These are phyloP conservation scores for Colletotrichum caudatum DNA, from an alignment of 2,329 filamentous ascomycete genomes.

Conservation along the genomic window DNA sequence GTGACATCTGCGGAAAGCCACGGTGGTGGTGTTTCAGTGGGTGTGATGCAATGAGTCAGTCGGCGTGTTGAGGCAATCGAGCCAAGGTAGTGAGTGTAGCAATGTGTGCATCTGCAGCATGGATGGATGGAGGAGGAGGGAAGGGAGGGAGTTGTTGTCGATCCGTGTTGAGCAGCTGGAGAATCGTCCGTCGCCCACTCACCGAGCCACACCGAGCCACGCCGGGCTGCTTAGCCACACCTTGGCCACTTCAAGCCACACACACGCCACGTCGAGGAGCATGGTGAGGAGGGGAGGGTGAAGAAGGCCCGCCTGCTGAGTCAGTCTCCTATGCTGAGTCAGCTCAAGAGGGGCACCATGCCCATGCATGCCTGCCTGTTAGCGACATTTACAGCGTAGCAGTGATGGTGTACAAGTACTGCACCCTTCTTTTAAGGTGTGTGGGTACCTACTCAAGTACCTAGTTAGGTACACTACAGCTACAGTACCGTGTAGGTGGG, in stretches of 20 bases:
- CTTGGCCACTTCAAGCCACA: too few relatives aligned
- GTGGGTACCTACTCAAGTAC: too few relatives aligned
- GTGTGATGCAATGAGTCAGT: constrained; percentile 1
- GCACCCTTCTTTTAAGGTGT: too few relatives aligned
- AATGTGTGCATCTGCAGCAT: not conserved
- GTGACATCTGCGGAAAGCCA: not conserved
- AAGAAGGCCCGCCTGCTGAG: not conserved
- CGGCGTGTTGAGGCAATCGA: not conserved
- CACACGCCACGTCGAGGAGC: not conserved
- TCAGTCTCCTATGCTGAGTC: not conserved
- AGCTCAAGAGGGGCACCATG: not conserved
- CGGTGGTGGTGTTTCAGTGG: not conserved
- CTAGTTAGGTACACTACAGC: too few relatives aligned
- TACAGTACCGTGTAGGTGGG: too few relatives aligned
- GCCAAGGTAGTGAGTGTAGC: not conserved
- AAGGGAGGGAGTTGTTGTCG: too few relatives aligned
- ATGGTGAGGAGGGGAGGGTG: fast-evolving
- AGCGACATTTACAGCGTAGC: too few relatives aligned
- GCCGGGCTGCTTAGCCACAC: too few relatives aligned
- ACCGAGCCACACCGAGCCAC: not conserved
- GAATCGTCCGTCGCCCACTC: not conserved
- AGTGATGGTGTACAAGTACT: not conserved
- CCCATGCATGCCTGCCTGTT: too few relatives aligned
- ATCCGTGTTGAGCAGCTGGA: too few relatives aligned
- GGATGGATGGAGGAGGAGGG: not conserved